Percentiles rank a stretch among this genome's conserved stretches.
These are phyloP conservation scores for Lentinus brumalis DNA, from an alignment of 768 basidiomycete species.

Conservation along the genomic window DNA sequence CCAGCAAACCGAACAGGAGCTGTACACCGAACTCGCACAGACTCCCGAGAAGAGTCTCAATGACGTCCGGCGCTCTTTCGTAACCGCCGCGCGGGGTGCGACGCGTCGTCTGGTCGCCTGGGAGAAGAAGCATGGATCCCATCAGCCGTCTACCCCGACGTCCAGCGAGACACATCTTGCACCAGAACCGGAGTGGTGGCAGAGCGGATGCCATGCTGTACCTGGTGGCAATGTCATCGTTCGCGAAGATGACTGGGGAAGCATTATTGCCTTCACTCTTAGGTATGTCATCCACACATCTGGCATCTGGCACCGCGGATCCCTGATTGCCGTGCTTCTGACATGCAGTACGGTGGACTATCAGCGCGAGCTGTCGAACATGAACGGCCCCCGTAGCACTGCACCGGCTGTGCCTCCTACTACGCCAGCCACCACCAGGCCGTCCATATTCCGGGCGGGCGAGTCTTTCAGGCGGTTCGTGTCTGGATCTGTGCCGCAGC, in stretches of 20 bases:
- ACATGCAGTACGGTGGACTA: slow-evolving; percentile 60
- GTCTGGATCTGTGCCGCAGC: slow-evolving; percentile 34
- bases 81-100: slow-evolving; percentile 53
- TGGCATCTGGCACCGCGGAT: background rate
- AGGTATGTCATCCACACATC: slow-evolving; percentile 42
- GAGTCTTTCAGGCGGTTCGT: slow-evolving; percentile 54
- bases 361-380: slow-evolving; percentile 40
- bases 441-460: slow-evolving; percentile 52
- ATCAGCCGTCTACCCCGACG: slow-evolving; percentile 21
- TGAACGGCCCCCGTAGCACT: slow-evolving; percentile 21
- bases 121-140: slow-evolving; percentile 63
- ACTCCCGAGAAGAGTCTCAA: slow-evolving; percentile 54
- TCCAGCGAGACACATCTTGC: slow-evolving; percentile 3
- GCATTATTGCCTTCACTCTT: slow-evolving; percentile 75
- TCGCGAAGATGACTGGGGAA: slow-evolving; percentile 74
- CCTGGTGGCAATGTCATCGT: slow-evolving; percentile 70
- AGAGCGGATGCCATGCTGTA: slow-evolving; percentile 56
- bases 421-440: slow-evolving; percentile 31
- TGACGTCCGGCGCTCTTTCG: slow-evolving; percentile 61
- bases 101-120: slow-evolving; percentile 58
- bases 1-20: slow-evolving; percentile 56
- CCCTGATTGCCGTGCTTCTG: background rate
- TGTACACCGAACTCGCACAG: slow-evolving; percentile 56
- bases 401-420: slow-evolving; percentile 17
- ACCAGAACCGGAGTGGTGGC: slow-evolving; percentile 68